Base-by-base conservation (phyloP, 352 stramenopile species). In the Phytophthora ramorum region DNA sequence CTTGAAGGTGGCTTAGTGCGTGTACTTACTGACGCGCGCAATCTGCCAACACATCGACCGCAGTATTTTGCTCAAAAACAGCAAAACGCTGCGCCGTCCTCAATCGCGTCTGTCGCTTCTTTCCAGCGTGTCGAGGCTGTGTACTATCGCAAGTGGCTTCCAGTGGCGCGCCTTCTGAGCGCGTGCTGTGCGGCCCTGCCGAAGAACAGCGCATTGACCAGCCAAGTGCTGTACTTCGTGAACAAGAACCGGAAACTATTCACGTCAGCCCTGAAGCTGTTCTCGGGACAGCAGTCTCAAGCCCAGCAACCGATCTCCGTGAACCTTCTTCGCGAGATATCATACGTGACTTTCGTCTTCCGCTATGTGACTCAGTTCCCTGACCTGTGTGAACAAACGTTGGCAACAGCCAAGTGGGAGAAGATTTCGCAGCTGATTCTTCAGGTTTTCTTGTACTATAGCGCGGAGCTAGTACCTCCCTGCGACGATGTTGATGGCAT, bases 71-170 rank as follows among this genome's bases (percentile, higher is more conserved):
- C 65, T 45, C 77, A 76, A 12, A 65, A 56, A 28, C 52, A 73
- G 40, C 71, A 78, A 50, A 76, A 76, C 37, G 75, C 49, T n/a
- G 59, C 50, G 20, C 50, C 59, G 17, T 73, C 66, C 17, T 69
- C 73, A 16, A 65, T 69, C 13, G 58, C 64, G 14, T 82, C 79
- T 19, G 66, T 68, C n/a, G 52, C 78, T 28, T 75, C 73, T 30
- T 89, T 91, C 56, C 78, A 91, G 57, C 83, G 84, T 7, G 71
- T 87, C 0, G 81, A 91, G 35, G 48, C 61, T 35, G 67, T 90
- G 16, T 94, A 92, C 60, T 87, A 83, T 43, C 78, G 82, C 61
- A 92, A 92, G 65, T 96, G 87, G 87, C 65, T 94, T 44, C 85
- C 87, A 1, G 70, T 92, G 1, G 71, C 90, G 13, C 85, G 87